A percentile compares a stretch with the other conserved stretches of the same genome.
Conservation (phyloP, 441 rosid species). For the Adansonia rubrostipa region DNA sequence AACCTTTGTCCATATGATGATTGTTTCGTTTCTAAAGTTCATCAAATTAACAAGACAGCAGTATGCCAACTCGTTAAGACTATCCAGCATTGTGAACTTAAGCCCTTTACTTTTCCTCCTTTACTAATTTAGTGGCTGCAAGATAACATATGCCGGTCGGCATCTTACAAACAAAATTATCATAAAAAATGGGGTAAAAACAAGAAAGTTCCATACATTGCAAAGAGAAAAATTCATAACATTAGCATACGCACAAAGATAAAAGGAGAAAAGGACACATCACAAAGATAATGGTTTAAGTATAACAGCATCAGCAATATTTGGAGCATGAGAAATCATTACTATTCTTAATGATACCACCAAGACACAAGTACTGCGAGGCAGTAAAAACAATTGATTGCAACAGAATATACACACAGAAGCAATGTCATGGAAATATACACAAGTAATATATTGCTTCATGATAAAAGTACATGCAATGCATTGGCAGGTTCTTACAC, state of each 20-base stretch:
- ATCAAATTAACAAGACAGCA: not conserved
- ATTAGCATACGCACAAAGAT: not conserved
- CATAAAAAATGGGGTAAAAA: not conserved
- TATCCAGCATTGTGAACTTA: not conserved
- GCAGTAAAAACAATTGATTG: slow-evolving; percentile 43
- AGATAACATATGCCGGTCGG: not conserved
- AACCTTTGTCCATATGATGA: not conserved
- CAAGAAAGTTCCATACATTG: not conserved
- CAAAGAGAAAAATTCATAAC: not conserved
- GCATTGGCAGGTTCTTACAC: slow-evolving; percentile 33
- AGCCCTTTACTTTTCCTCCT: not conserved
- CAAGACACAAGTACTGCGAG: slow-evolving; percentile 34
- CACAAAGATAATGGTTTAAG: not conserved
- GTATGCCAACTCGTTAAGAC: not conserved
- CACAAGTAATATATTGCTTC: slow-evolving; percentile 56
- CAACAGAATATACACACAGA: slow-evolving; percentile 63
- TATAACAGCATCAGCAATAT: slow-evolving; percentile 16
- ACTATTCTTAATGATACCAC: slow-evolving; percentile 33
- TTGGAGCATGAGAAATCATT: slow-evolving; percentile 28
- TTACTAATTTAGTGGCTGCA: not conserved
- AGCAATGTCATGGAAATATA: slow-evolving; percentile 57
- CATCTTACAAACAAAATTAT: not conserved
- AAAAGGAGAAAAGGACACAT: not conserved
- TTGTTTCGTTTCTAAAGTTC: not conserved
- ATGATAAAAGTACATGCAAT: slow-evolving; percentile 46